Evolutionary conservation across 2,329 filamentous ascomycete species (phyloP).

Genomic region (Cercospora citrullina): DNA sequence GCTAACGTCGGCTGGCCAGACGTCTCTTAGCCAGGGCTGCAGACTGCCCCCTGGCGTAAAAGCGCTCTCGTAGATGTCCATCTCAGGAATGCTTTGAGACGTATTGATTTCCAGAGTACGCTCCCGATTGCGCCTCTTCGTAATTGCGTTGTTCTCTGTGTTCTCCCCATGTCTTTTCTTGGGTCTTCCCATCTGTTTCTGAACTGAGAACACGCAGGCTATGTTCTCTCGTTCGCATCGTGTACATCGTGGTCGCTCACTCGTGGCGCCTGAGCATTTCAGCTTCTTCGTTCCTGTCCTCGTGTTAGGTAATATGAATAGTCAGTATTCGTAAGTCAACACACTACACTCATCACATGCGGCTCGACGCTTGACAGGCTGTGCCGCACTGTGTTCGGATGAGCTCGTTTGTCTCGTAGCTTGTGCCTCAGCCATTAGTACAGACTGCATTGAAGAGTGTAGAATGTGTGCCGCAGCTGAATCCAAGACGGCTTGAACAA

Average conservation of each 20-base stretch:
- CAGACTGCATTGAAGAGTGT: not conserved
- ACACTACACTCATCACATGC: conserved; percentile 48
- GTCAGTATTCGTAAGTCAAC: conserved; percentile 15
- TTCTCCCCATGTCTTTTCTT: conserved; percentile 43
- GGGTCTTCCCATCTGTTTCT: conserved; percentile 55
- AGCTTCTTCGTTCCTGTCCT: conserved; percentile 49
- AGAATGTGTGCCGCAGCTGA: not conserved
- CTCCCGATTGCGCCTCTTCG: not conserved
- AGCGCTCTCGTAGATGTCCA: conserved; percentile 20
- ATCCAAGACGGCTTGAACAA: not conserved
- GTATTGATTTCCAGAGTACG: not conserved
- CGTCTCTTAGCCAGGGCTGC: conserved; percentile 29
- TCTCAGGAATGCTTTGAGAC: conserved; percentile 6
- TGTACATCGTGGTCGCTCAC: conserved; percentile 44
- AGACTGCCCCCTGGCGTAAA: conserved; percentile 28
- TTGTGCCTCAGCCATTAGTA: conserved; percentile 2
- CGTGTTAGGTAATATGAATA: conserved; percentile 4
- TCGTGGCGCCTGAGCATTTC: conserved; percentile 45
- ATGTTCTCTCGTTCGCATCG: conserved; percentile 47
- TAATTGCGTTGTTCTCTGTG: not conserved
- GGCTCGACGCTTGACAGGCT: conserved; percentile 35
- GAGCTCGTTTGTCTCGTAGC: not conserved
- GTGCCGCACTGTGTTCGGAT: not conserved
- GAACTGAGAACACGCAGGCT: conserved; percentile 48
- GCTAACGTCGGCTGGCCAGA: conserved; percentile 15